phyloP scores from a whole-genome alignment of 805 yeast species.

The Wickerhamiella occidentalis region DNA sequence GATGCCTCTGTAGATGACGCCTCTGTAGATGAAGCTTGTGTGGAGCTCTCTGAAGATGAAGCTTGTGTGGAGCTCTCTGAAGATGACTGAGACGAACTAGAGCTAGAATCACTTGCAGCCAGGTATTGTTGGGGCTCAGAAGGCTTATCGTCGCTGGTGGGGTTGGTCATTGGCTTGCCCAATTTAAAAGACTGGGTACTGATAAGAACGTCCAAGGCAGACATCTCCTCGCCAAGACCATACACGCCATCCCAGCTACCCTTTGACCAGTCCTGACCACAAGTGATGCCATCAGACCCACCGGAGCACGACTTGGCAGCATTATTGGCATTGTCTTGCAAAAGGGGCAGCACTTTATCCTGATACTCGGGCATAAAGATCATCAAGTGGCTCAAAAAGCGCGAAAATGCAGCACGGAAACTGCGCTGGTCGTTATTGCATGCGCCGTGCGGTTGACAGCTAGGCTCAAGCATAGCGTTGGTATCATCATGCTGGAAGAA shows the following conservation, averaged over 20 bases:
- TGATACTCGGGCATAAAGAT: slow-evolving; percentile 44
- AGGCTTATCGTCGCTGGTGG: not conserved
- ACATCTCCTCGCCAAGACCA: slow-evolving; percentile 73
- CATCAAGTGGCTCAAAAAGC: slow-evolving; percentile 50
- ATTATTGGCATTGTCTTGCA: slow-evolving; percentile 43
- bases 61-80: not conserved
- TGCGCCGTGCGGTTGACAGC: slow-evolving; percentile 43
- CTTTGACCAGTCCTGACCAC: slow-evolving; percentile 60
- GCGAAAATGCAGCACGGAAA: slow-evolving; percentile 53
- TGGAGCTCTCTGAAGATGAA: not conserved
- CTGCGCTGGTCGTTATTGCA: slow-evolving; percentile 63
- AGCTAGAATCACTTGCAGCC: not conserved
- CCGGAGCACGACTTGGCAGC: slow-evolving; percentile 70
- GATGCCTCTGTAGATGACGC: not conserved
- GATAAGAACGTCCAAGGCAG: slow-evolving; percentile 53
- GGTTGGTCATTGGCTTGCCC: slow-evolving; percentile 7
- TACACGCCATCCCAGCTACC: slow-evolving; percentile 50
- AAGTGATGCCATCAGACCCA: slow-evolving; percentile 61
- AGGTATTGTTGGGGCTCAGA: not conserved
- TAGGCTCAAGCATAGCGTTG: slow-evolving; percentile 50
- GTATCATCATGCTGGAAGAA: slow-evolving; percentile 35
- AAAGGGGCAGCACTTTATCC: slow-evolving; percentile 33
- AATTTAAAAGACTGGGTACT: slow-evolving; percentile 26
- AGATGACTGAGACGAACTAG: not conserved
- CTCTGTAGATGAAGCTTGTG: not conserved